Evolutionary conservation across 2,329 filamentous ascomycete genomes (phyloP), one percentile per base, ranked within the genome.

Genomic region (Purpureocillium takamizusanense): DNA sequence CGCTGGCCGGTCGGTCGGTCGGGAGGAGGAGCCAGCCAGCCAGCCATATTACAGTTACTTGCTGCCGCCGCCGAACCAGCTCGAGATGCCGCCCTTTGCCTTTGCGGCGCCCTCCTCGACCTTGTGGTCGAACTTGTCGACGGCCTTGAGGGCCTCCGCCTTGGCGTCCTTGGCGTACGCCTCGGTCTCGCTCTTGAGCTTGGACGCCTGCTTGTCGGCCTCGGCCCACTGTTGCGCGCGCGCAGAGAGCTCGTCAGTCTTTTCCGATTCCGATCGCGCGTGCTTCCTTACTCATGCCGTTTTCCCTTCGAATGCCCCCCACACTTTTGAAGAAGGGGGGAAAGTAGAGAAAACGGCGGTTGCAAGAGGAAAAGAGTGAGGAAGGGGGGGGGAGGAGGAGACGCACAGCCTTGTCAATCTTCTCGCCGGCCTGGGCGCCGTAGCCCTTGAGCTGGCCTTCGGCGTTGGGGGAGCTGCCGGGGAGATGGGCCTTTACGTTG

Each of bases 51-150:
- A n/a, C n/a, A n/a, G n/a, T 50, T 48, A 57, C 46, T 62, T 62
- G 52, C 52, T 52, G 36, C 75, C 74, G 40, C 87, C 81, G 41
- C 87, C 82, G 54, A 95, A 94, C 89, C 88, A 95, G 59, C 83
- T 76, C 31, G 83, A 85, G 52, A 94, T 62, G 46, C 83, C 83
- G 52, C 79, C 77, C 78, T 95, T 95, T 33, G 87, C 84, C 69
- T 95, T 83, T 37, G 79, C 64, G 4, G 87, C 78, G 48, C 80
- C 79, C 48, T 85, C 70, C 68, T 89, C 84, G 37, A 95, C 82
- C 48, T 79, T 88, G 53, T 78, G 76, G 65, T 95, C 89, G 52
- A 89, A 81, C 60, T 83, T 77, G 62, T 95, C 83, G 37, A 92
- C 78, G 54, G 87, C 84, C 57, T 81, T 77, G 51, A 82, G 62